phyloP scores from a whole-genome alignment of 164 flowering plant species.

The Malania oleifera region DNA sequence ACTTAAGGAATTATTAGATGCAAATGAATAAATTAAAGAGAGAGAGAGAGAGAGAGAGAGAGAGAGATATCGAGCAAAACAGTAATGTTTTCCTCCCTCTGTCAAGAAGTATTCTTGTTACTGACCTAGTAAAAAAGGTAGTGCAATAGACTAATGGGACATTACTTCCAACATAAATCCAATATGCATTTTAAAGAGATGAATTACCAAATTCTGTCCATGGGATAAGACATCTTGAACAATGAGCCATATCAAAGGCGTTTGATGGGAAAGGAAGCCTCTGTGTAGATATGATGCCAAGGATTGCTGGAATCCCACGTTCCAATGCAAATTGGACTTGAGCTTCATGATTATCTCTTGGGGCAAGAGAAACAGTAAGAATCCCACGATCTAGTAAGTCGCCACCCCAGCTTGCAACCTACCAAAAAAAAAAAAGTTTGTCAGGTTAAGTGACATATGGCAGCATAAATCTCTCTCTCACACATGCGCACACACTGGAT shows the following conservation, averaged over 20 bases:
- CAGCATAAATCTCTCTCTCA: too few species aligned
- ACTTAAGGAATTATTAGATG: too few species aligned
- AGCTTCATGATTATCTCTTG: constrained; percentile 98
- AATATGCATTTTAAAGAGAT: constrained; percentile 6
- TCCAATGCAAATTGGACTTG: constrained; percentile 98
- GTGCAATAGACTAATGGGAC: too few species aligned
- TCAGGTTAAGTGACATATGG: neutral
- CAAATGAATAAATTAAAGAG: too few species aligned
- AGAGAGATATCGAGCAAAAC: too few species aligned
- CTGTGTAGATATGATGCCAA: constrained; percentile 93
- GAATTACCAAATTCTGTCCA: constrained; percentile 95
- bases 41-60: too few species aligned
- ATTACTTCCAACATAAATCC: too few species aligned
- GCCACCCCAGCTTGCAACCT: constrained; percentile 99
- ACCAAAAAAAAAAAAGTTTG: constrained; percentile 41
- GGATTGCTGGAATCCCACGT: constrained; percentile 97
- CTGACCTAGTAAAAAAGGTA: too few species aligned
- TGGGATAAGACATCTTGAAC: constrained; percentile 98
- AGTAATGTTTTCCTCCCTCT: too few species aligned
- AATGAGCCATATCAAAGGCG: constrained; percentile 99
- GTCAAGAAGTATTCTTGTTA: too few species aligned
- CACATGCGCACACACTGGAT: too few species aligned
- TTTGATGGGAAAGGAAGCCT: constrained; percentile 94
- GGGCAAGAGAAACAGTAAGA: constrained; percentile 90
- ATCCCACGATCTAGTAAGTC: constrained; percentile 89